Conservation (phyloP, 345 rosid genomes). For the Syzygium aromaticum region DNA sequence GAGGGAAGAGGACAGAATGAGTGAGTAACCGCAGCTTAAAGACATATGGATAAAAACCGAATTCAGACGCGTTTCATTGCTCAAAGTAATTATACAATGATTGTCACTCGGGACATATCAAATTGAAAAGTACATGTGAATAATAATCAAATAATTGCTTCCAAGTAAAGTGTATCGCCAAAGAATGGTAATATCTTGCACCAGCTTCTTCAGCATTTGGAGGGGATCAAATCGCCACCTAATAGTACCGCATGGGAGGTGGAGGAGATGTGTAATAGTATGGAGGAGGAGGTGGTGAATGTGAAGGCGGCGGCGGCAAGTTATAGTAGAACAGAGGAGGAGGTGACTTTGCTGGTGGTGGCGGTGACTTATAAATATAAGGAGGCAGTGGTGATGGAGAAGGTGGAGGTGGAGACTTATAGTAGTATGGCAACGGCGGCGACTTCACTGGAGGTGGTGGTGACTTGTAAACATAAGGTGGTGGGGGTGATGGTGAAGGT, state of each 20-base stretch:
- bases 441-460: background rate
- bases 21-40: background rate
- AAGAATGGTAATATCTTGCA: background rate
- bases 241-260: background rate
- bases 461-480: background rate
- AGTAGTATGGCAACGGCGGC: background rate
- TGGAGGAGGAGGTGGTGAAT: background rate
- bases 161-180: background rate
- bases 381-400: background rate
- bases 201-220: background rate
- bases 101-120: background rate
- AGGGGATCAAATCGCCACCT: background rate
- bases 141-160: background rate
- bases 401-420: background rate
- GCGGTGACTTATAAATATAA: background rate
- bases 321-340: background rate
- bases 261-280: background rate
- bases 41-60: background rate
- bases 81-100: background rate
- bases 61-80: background rate
- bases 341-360: background rate
- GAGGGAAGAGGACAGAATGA: background rate
- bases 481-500: background rate
- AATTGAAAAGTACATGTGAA: background rate
- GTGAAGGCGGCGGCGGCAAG: too few relatives aligned